A percentile compares a stretch with the other conserved stretches of the same genome.
phyloP scores from a whole-genome alignment of 2,329 filamentous ascomycete species.

The Pseudocercospora musae region DNA sequence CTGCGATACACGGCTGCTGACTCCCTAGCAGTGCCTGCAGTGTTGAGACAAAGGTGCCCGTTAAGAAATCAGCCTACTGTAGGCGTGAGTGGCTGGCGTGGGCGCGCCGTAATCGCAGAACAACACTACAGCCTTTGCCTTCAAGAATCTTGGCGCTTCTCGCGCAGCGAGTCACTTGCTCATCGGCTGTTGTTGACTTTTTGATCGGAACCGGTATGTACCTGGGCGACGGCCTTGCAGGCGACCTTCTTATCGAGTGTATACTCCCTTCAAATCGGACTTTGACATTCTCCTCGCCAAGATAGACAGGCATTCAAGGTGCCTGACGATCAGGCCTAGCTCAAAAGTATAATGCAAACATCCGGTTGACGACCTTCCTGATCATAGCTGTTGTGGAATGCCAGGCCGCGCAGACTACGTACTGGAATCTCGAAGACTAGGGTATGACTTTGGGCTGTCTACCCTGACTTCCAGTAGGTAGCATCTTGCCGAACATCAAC shows the following conservation, averaged over 20 bases:
- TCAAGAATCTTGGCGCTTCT: too few relatives aligned
- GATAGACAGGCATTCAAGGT: neutral
- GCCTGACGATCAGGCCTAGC: neutral
- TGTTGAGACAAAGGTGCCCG: neutral
- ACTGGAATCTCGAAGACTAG: neutral
- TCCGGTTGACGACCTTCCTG: neutral
- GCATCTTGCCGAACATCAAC: neutral
- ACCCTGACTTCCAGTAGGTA: neutral
- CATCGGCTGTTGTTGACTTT: neutral
- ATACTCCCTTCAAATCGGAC: neutral
- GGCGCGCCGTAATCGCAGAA: too few relatives aligned
- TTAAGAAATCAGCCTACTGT: neutral
- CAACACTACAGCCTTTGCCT: too few relatives aligned
- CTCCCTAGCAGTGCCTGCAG: neutral
- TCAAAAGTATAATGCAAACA: neutral
- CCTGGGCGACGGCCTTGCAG: neutral
- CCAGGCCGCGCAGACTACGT: neutral
- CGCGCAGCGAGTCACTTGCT: too few relatives aligned
- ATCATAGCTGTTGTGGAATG: neutral
- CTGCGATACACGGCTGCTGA: neutral
- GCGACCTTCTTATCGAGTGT: neutral
- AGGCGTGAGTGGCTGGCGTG: neutral
- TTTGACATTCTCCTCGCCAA: neutral
- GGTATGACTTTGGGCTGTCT: neutral
- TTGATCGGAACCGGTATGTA: neutral